These are phyloP conservation scores for Diutina rugosa DNA, from an alignment of 1,139 yeast genomes.

Conservation along the genomic window DNA sequence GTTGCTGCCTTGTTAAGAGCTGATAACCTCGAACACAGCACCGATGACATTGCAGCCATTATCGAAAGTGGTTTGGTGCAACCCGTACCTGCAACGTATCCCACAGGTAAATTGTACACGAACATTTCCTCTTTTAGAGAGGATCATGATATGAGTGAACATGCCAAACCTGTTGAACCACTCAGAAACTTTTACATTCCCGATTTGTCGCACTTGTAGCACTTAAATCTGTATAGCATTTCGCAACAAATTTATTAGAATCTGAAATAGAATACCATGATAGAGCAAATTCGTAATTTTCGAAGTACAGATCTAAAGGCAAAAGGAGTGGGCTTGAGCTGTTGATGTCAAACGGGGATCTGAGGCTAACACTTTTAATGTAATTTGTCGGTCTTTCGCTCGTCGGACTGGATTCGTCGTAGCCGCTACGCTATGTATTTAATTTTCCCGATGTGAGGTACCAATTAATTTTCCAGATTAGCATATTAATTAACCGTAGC, in stretches of 20 bases:
- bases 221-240: not conserved
- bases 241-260: not conserved
- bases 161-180: constrained; percentile 20
- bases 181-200: constrained; percentile 17
- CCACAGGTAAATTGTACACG: constrained; percentile 13
- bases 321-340: too few relatives aligned
- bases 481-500: not conserved
- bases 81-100: constrained; percentile 14
- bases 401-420: too few relatives aligned
- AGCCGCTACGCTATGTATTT: too few relatives aligned
- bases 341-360: too few relatives aligned
- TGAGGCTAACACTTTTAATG: too few relatives aligned
- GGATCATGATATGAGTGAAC: constrained; percentile 13
- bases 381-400: too few relatives aligned
- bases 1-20: constrained; percentile 6
- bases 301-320: too few relatives aligned
- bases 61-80: not conserved
- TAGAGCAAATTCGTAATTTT: not conserved
- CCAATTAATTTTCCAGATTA: not conserved
- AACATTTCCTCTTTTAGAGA: constrained; percentile 14
- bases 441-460: too few relatives aligned
- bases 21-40: constrained; percentile 4
- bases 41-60: constrained; percentile 5
- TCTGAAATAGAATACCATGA: not conserved
- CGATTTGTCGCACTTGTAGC: not conserved